Evolutionary conservation across 495 filamentous ascomycete species (phyloP).

Genomic region (Xylaria grammica): DNA sequence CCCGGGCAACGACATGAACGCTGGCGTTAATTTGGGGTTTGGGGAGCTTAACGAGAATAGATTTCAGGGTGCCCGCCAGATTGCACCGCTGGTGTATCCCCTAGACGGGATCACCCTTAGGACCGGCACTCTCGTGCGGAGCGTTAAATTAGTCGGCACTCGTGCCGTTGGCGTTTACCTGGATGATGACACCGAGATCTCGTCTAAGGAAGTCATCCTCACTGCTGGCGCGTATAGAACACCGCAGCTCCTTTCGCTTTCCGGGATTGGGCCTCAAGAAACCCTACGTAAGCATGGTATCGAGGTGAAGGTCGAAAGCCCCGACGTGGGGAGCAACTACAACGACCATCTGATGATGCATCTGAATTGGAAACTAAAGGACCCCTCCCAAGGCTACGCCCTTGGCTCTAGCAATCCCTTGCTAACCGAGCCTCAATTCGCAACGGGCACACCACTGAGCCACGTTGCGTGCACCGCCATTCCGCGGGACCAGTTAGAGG

Average conservation of each 20-base stretch:
- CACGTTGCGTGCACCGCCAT: slow-evolving; percentile 30
- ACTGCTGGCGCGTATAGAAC: slow-evolving; percentile 59
- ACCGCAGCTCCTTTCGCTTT: slow-evolving; percentile 63
- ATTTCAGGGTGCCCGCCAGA: slow-evolving; percentile 41
- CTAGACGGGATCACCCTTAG: slow-evolving; percentile 48
- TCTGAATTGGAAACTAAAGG: slow-evolving; percentile 45
- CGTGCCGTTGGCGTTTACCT: slow-evolving; percentile 54
- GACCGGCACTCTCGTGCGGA: slow-evolving; percentile 52
- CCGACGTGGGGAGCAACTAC: slow-evolving; percentile 59
- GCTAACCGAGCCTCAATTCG: slow-evolving; percentile 37
- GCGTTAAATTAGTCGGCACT: slow-evolving; percentile 52
- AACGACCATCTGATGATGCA: slow-evolving; percentile 50
- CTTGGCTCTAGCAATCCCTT: slow-evolving; percentile 36
- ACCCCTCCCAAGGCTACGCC: slow-evolving; percentile 42
- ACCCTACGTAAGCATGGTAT: slow-evolving; percentile 54
- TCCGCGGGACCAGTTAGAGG: slow-evolving; percentile 27
- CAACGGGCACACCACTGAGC: slow-evolving; percentile 37
- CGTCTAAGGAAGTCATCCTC: slow-evolving; percentile 61
- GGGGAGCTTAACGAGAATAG: slow-evolving; percentile 64
- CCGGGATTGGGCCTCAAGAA: slow-evolving; percentile 57
- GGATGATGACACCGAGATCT: slow-evolving; percentile 39
- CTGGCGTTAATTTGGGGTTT: slow-evolving; percentile 56
- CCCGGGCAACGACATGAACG: slow-evolving; percentile 51
- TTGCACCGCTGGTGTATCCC: slow-evolving; percentile 38
- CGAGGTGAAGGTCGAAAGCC: slow-evolving; percentile 48